Conservation (phyloP, 768 basidiomycete species). For the Gyrodon lividus region DNA sequence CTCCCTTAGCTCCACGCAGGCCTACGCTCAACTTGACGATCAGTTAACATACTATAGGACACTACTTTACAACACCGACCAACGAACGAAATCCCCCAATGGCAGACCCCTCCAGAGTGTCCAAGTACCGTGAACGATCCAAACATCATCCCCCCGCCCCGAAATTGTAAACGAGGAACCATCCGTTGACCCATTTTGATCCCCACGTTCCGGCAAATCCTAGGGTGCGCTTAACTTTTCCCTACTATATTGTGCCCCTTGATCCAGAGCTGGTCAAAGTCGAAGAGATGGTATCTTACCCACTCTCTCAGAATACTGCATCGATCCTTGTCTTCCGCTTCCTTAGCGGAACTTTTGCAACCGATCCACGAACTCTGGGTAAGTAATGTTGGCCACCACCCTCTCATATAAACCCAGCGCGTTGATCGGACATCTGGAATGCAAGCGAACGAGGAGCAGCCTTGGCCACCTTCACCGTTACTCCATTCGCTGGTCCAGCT, state of each 20-base stretch:
- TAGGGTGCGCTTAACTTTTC: conserved; percentile 32
- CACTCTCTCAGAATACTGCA: conserved; percentile 57
- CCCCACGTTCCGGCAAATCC: conserved; percentile 46
- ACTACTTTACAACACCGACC: too few species aligned
- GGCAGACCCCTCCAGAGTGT: neutral
- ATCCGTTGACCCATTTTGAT: conserved; percentile 27
- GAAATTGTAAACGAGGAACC: neutral
- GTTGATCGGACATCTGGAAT: conserved; percentile 62
- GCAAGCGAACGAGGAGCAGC: conserved; percentile 60
- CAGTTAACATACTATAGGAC: too few species aligned
- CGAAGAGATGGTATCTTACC: conserved; percentile 51
- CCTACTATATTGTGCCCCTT: conserved; percentile 4
- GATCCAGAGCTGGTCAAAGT: conserved; percentile 48
- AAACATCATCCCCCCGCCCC: neutral
- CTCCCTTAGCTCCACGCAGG: too few species aligned
- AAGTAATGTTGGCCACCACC: conserved; percentile 9
- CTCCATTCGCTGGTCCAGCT: conserved; percentile 68
- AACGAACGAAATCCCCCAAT: too few species aligned
- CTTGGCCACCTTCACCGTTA: conserved; percentile 59
- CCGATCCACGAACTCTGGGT: conserved; percentile 72
- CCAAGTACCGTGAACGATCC: neutral
- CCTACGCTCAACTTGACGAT: too few species aligned
- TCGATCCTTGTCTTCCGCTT: conserved; percentile 70
- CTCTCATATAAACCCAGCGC: conserved; percentile 34
- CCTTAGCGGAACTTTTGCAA: conserved; percentile 67